These are phyloP conservation scores for Brettanomyces nanus DNA, from an alignment of 805 yeast species.

Conservation along the genomic window DNA sequence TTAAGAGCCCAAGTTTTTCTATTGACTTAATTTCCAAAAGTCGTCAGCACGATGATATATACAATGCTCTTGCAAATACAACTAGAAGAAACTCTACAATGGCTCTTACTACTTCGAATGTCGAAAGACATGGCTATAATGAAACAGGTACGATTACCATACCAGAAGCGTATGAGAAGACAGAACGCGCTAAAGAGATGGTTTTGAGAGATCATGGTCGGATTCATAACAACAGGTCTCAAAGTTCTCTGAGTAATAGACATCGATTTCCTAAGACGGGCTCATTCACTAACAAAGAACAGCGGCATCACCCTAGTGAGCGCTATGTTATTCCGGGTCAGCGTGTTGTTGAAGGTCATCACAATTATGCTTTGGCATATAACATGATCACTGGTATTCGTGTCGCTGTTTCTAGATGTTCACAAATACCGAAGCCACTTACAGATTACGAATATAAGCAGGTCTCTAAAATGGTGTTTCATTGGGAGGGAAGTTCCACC, in stretches of 20 bases:
- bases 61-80: not conserved
- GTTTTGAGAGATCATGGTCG: not conserved
- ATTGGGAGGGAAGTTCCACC: slow-evolving; percentile 74
- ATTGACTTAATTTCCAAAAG: not conserved
- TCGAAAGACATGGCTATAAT: slow-evolving; percentile 19
- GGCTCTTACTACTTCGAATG: not conserved
- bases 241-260: slow-evolving; percentile 4
- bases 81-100: not conserved
- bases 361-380: slow-evolving; percentile 87
- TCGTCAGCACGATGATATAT: not conserved
- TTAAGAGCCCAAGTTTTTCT: slow-evolving; percentile 2
- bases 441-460: slow-evolving; percentile 61
- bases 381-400: slow-evolving; percentile 96
- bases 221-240: slow-evolving; percentile 3
- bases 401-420: slow-evolving; percentile 87
- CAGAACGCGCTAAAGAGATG: slow-evolving; percentile 7
- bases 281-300: slow-evolving; percentile 16
- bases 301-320: slow-evolving; percentile 17
- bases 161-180: slow-evolving; percentile 21
- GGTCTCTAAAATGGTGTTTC: slow-evolving; percentile 78
- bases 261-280: slow-evolving; percentile 15
- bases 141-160: slow-evolving; percentile 22
- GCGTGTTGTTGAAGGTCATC: slow-evolving; percentile 67
- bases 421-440: slow-evolving; percentile 73
- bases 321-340: slow-evolving; percentile 24